Conservation (phyloP, 257 asterid species). For the Nicotiana tomentosiformis region DNA sequence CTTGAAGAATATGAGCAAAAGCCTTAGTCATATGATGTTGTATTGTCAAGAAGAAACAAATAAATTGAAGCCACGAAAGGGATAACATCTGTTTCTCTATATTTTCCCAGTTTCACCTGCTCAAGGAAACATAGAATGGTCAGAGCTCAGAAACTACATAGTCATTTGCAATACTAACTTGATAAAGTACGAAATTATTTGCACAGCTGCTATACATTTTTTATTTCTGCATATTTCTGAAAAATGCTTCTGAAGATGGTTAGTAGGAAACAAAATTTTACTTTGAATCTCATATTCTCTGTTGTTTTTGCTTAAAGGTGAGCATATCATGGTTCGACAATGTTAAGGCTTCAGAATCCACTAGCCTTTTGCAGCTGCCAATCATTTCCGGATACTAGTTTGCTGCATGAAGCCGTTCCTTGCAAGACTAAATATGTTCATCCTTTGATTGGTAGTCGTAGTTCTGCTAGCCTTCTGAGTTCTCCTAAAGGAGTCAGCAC, state of each 20-base stretch:
- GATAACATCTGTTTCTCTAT: not conserved
- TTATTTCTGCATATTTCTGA: not conserved
- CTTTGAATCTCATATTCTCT: too few species aligned
- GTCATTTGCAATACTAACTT: not conserved
- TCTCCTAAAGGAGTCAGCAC: constrained; percentile 33
- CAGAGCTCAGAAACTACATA: not conserved
- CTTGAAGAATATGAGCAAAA: not conserved
- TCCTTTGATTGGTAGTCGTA: constrained; percentile 26
- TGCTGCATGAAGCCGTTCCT: constrained; percentile 42
- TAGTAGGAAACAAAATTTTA: not conserved
- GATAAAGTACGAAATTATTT: not conserved
- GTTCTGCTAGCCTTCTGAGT: constrained; percentile 24
- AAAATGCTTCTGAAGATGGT: not conserved
- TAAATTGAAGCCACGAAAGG: not conserved
- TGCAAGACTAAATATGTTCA: constrained; percentile 27
- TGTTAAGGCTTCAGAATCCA: constrained; percentile 41
- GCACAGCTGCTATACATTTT: not conserved
- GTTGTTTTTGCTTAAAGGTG: constrained; percentile 21
- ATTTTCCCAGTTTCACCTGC: not conserved
- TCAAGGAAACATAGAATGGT: not conserved
- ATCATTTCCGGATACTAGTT: constrained; percentile 28
- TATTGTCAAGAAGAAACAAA: not conserved
- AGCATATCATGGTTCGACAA: constrained; percentile 33
- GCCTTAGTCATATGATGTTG: not conserved
- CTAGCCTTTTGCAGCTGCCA: constrained; percentile 38